Evolutionary conservation across 2,329 filamentous ascomycete genomes (phyloP).

Genomic region (Epichloe amarillans): DNA sequence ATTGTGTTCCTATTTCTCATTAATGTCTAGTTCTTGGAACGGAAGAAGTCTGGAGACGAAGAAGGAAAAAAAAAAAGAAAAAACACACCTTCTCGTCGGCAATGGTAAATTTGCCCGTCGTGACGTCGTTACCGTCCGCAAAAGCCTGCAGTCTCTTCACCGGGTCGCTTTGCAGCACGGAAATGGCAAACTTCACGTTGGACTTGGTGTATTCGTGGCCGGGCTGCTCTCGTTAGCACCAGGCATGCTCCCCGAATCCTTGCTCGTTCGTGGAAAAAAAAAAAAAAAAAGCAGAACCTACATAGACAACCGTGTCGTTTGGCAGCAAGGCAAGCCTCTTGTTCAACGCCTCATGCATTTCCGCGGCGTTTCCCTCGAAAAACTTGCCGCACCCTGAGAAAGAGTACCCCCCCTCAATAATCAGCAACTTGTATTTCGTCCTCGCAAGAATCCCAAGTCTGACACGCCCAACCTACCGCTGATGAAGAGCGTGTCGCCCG

Average conservation of each 20-base stretch:
- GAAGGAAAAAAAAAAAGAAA: rapidly evolving
- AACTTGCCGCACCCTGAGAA: constrained; percentile 74
- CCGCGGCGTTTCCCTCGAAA: constrained; percentile 77
- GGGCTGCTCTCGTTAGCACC: constrained; percentile 38
- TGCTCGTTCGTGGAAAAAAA: not conserved
- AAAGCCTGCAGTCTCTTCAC: constrained; percentile 68
- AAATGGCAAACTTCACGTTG: constrained; percentile 78
- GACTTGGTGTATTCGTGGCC: constrained; percentile 98
- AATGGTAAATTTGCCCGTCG: constrained; percentile 92
- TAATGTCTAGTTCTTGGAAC: not conserved
- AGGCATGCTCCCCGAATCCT: not conserved
- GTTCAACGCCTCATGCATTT: constrained; percentile 93
- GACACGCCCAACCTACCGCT: constrained; percentile 44
- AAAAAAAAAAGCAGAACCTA: constrained; percentile 28
- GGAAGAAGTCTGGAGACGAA: not conserved
- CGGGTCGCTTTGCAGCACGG: constrained; percentile 59
- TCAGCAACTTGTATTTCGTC: no score
- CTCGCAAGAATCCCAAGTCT: not conserved
- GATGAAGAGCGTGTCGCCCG: constrained; percentile 91
- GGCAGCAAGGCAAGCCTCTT: constrained; percentile 68
- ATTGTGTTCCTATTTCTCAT: constrained; percentile 58
- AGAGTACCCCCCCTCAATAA: no score
- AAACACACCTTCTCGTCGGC: constrained; percentile 76
- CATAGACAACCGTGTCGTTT: constrained; percentile 83
- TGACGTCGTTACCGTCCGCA: constrained; percentile 68